These are phyloP conservation scores for Lichtheimia corymbifera DNA, from an alignment of 371 early-diverging fungal species.

Conservation along the genomic window DNA sequence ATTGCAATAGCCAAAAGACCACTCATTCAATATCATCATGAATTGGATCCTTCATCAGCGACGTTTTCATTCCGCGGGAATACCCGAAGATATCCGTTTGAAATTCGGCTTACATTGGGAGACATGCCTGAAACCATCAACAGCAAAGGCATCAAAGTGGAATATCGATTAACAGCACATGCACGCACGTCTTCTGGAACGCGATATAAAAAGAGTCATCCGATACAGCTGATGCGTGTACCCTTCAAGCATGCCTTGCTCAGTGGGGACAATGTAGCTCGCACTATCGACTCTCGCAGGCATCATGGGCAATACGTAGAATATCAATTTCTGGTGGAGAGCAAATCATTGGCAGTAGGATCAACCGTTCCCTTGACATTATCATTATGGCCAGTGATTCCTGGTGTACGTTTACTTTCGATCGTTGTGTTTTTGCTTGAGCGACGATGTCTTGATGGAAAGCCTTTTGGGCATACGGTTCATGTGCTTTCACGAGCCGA, in stretches of 20 bases:
- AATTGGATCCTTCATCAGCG: conserved; percentile 4
- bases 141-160: conserved; percentile 6
- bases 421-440: conserved; percentile 4
- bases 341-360: background rate
- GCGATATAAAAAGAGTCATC: background rate
- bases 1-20: background rate
- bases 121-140: conserved; percentile 3
- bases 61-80: background rate
- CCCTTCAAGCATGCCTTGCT: conserved; percentile 1
- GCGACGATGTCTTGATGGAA: background rate
- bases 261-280: conserved; percentile 1
- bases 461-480: background rate
- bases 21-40: conserved; percentile 5
- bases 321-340: background rate
- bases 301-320: conserved; percentile 7
- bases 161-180: background rate
- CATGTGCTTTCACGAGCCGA: conserved; percentile 6
- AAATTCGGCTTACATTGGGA: background rate
- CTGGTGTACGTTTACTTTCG: conserved; percentile 4
- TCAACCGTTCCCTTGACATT: background rate
- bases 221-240: background rate
- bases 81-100: conserved; percentile 2
- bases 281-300: conserved; percentile 4
- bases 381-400: conserved; percentile 1
- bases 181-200: background rate